phyloP scores from a whole-genome alignment of 345 rosid species.

The Physaria fendleri region DNA sequence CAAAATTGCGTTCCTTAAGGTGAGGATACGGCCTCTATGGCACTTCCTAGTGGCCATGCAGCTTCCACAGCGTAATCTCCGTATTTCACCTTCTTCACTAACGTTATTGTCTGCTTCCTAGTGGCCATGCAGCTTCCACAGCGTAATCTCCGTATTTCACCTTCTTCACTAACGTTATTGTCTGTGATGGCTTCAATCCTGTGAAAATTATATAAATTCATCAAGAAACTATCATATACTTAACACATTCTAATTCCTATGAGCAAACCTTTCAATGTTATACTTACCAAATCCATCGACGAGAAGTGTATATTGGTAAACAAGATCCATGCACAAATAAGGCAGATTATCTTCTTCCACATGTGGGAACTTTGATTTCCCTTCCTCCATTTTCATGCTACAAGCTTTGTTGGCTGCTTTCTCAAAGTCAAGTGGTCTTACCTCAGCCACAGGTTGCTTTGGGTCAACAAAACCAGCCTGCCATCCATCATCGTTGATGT shows the following conservation, averaged over 20 bases:
- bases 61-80: conserved; percentile 69
- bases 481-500: conserved; percentile 8
- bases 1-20: conserved; percentile 16
- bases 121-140: conserved; percentile 98
- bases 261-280: too few species aligned
- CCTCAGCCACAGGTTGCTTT: conserved; percentile 59
- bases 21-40: conserved; percentile 84
- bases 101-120: conserved; percentile 83
- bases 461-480: conserved; percentile 81
- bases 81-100: conserved; percentile 79
- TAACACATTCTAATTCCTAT: not conserved
- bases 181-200: conserved; percentile 76
- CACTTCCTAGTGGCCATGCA: conserved; percentile 99
- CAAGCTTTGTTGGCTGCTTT: conserved; percentile 83
- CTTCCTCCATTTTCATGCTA: conserved; percentile 56
- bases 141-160: conserved; percentile 53
- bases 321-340: conserved; percentile 89
- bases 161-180: conserved; percentile 81
- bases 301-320: conserved; percentile 78
- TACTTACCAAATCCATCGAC: conserved; percentile 92
- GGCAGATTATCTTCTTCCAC: conserved; percentile 59
- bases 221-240: not conserved
- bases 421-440: conserved; percentile 63
- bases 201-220: too few species aligned
- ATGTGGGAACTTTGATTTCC: conserved; percentile 39